Conservation (phyloP, 129 eudicot genomes). For the Helianthus tuberosus region DNA sequence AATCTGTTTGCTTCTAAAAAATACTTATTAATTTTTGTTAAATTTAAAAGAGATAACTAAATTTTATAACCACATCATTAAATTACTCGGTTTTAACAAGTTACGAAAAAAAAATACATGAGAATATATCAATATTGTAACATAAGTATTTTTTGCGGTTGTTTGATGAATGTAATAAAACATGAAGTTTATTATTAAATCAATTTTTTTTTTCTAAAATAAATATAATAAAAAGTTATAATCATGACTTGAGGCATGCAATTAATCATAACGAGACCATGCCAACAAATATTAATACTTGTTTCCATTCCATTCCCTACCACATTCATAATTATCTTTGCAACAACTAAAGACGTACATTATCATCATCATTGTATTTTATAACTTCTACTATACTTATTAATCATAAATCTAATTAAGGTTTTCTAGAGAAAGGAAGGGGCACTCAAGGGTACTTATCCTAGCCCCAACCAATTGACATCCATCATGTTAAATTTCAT, state of each 20-base stretch:
- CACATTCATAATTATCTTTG: conserved; percentile 10
- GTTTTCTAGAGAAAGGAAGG: too few species aligned
- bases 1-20: not conserved
- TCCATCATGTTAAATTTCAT: too few species aligned
- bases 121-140: too few species aligned
- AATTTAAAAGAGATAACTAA: too few species aligned
- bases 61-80: too few species aligned
- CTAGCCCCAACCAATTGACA: too few species aligned
- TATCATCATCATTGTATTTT: not conserved
- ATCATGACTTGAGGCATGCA: conserved; percentile 33
- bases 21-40: not conserved
- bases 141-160: too few species aligned
- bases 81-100: too few species aligned
- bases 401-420: not conserved
- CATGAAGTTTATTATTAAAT: not conserved
- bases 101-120: too few species aligned
- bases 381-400: not conserved
- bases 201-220: not conserved
- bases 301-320: conserved; percentile 29
- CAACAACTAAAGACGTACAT: not conserved
- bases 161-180: not conserved
- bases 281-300: conserved; percentile 30
- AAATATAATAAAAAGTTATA: conserved; percentile 3
- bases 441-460: too few species aligned
- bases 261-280: conserved; percentile 34